A percentile compares a stretch with the other conserved stretches of the same genome.
phyloP scores from a whole-genome alignment of 2,329 filamentous ascomycete genomes.

The Colletotrichum costaricense region DNA sequence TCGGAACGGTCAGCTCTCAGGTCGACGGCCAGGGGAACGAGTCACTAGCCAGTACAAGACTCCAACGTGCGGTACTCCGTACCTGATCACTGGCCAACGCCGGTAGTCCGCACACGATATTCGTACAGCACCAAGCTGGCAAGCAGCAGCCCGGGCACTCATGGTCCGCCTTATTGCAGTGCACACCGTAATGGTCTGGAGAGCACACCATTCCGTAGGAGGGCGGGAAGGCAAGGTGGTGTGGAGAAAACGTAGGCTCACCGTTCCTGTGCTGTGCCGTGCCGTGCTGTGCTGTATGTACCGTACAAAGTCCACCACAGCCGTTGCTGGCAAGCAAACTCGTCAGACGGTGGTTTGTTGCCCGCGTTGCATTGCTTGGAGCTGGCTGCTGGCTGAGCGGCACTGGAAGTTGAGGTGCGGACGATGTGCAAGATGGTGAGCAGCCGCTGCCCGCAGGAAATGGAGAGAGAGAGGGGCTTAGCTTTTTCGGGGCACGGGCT shows the following conservation, averaged over 20 bases:
- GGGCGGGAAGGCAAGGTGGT: background rate
- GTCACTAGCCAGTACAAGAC: background rate
- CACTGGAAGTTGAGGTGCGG: background rate
- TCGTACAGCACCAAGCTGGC: background rate
- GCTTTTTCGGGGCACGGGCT: slow-evolving; percentile 6
- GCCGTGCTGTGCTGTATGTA: no score
- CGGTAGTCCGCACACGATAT: no score
- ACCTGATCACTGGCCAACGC: slow-evolving; percentile 3
- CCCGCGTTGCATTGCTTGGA: background rate
- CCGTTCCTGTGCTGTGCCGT: no score
- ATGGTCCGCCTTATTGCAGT: background rate
- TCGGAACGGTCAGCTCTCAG: background rate
- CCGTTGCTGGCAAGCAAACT: background rate
- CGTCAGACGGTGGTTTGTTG: background rate
- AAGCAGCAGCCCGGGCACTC: background rate
- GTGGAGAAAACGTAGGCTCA: background rate
- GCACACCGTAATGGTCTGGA: background rate
- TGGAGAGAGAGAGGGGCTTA: background rate
- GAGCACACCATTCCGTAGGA: background rate
- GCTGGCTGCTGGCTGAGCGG: background rate
- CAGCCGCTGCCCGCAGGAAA: background rate
- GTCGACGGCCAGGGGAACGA: background rate
- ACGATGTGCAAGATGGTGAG: background rate
- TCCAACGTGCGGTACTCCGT: background rate
- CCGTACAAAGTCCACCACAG: no score